phyloP scores from a whole-genome alignment of 1,284 basidiomycete species.

The Heterobasidion irregulare region DNA sequence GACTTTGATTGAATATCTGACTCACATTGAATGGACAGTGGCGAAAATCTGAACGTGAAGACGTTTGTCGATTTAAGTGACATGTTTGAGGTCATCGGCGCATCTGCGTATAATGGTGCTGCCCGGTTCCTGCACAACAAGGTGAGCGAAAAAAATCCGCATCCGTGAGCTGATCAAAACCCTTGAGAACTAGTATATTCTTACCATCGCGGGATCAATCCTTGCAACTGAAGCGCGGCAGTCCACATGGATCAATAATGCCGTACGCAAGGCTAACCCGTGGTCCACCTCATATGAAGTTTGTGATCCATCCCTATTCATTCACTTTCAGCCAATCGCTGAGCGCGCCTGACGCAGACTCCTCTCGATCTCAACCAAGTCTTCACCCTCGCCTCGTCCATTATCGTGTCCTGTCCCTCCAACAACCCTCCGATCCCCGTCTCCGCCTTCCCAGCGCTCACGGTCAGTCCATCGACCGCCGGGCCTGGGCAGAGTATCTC shows the following conservation, averaged over 20 bases:
- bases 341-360: constrained; percentile 2
- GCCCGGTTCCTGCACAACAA: constrained; percentile 28
- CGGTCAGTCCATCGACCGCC: constrained; percentile 15
- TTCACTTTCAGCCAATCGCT: background rate
- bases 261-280: constrained; percentile 33
- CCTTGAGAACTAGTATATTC: constrained; percentile 8
- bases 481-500: constrained; percentile 19
- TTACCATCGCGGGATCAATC: constrained; percentile 27
- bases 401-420: constrained; percentile 25
- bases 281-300: constrained; percentile 52
- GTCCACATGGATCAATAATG: constrained; percentile 39
- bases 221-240: constrained; percentile 38
- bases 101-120: constrained; percentile 43
- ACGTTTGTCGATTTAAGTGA: constrained; percentile 42
- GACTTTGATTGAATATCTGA: background rate
- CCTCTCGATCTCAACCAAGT: constrained; percentile 9
- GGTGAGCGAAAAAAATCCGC: background rate
- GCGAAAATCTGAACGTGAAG: constrained; percentile 26
- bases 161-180: too few relatives aligned
- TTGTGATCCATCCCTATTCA: background rate
- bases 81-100: constrained; percentile 46
- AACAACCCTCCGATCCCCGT: constrained; percentile 31
- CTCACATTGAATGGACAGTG: constrained; percentile 22
- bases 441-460: constrained; percentile 27
- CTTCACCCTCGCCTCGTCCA: constrained; percentile 11